Evolutionary conservation across 2,329 filamentous ascomycete species (phyloP).

Genomic region (Tolypocladium guangdongense): DNA sequence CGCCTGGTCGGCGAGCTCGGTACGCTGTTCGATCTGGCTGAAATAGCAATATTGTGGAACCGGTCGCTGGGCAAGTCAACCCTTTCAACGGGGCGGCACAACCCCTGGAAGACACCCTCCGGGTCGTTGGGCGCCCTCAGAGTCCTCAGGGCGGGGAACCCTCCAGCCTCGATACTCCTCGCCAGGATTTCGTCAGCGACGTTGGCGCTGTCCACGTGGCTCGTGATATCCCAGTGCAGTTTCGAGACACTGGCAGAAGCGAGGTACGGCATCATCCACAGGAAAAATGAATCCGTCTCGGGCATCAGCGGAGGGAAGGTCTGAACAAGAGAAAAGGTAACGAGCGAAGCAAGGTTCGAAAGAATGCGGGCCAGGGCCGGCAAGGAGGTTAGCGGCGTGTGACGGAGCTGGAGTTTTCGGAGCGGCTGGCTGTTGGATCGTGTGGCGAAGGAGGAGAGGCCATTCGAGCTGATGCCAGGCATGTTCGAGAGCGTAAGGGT

Average conservation of each 20-base stretch:
- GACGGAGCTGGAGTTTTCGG: constrained; percentile 40
- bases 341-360: constrained; percentile 39
- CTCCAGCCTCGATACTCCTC: constrained; percentile 46
- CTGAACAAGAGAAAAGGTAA: constrained; percentile 44
- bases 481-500: constrained; percentile 46
- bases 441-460: constrained; percentile 46
- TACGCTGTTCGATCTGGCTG: constrained; percentile 9
- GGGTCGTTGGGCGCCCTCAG: constrained; percentile 59
- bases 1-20: constrained; percentile 14
- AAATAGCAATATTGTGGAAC: constrained; percentile 20
- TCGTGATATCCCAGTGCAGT: constrained; percentile 56
- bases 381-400: constrained; percentile 44
- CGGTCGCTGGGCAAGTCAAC: constrained; percentile 41
- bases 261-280: constrained; percentile 55
- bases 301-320: constrained; percentile 42
- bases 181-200: constrained; percentile 52
- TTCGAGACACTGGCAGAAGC: constrained; percentile 40
- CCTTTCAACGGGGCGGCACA: constrained; percentile 52
- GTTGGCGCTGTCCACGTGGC: constrained; percentile 30
- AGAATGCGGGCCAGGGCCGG: constrained; percentile 48
- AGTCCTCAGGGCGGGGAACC: constrained; percentile 49
- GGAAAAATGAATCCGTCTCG: constrained; percentile 36
- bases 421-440: constrained; percentile 34
- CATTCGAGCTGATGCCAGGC: constrained; percentile 42
- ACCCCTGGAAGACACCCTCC: constrained; percentile 55